Evolutionary conservation across 2,329 filamentous ascomycete genomes (phyloP).

Genomic region (Pseudogymnoascus pannorum): DNA sequence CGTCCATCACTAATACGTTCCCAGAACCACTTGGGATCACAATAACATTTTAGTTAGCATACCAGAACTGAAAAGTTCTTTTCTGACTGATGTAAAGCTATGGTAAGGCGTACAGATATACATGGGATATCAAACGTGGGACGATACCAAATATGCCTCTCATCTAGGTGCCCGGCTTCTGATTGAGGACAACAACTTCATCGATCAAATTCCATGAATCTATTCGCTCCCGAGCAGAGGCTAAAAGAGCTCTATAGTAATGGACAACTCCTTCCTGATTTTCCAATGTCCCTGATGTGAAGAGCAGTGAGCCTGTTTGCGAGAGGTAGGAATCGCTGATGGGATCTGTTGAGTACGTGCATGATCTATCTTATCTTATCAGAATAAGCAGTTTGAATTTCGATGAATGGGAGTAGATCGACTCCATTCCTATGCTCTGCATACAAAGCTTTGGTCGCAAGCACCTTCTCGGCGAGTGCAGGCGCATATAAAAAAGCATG

Average conservation of each 20-base stretch:
- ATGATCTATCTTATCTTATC: too few relatives aligned
- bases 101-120: constrained; percentile 20
- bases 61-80: too few relatives aligned
- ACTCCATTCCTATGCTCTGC: constrained; percentile 6
- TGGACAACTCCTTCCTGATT: constrained; percentile 19
- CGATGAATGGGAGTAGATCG: constrained; percentile 12
- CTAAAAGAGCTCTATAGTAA: constrained; percentile 17
- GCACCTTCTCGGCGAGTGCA: constrained; percentile 14
- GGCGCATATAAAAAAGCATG: constrained; percentile 17
- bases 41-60: too few relatives aligned
- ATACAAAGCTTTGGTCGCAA: constrained; percentile 13
- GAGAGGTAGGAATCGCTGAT: constrained; percentile 11
- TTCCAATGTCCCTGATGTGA: constrained; percentile 19
- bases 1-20: constrained; percentile 17
- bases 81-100: too few relatives aligned
- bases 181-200: constrained; percentile 15
- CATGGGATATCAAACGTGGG: constrained; percentile 19
- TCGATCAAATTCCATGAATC: constrained; percentile 19
- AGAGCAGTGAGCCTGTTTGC: too few relatives aligned
- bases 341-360: background rate
- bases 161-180: constrained; percentile 20
- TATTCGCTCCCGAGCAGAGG: constrained; percentile 18
- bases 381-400: constrained; percentile 13
- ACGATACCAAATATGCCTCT: constrained; percentile 19
- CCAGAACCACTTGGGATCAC: constrained; percentile 19